Conservation (phyloP, 148 eudicot genomes). For the Dysphania ambrosioides region DNA sequence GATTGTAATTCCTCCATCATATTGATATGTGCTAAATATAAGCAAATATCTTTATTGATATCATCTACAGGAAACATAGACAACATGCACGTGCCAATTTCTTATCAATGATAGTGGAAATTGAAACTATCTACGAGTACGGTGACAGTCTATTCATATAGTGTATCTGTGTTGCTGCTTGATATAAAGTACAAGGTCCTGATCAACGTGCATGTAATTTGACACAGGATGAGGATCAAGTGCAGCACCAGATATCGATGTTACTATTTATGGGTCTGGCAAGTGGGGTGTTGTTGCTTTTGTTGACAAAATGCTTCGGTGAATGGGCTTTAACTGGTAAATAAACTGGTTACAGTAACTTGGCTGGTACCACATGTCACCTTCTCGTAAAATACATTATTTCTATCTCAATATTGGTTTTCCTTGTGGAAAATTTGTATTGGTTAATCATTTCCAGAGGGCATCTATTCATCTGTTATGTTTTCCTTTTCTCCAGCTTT, state of each 20-base stretch:
- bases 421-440: conserved; percentile 10
- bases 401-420: conserved; percentile 2
- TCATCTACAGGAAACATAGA: not conserved
- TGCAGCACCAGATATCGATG: conserved; percentile 80
- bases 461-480: not conserved
- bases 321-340: conserved; percentile 72
- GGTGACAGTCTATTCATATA: not conserved
- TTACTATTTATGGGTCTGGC: conserved; percentile 65
- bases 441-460: not conserved
- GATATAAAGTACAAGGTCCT: not conserved
- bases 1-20: not conserved
- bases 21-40: not conserved
- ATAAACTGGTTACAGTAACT: conserved; percentile 27
- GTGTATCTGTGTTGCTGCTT: not conserved
- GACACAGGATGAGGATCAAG: conserved; percentile 70
- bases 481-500: conserved; percentile 47
- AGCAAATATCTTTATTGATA: not conserved
- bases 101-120: not conserved
- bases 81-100: not conserved
- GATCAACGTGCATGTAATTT: conserved; percentile 9
- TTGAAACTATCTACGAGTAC: not conserved
- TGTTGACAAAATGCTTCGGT: conserved; percentile 58
- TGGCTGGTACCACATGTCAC: conserved; percentile 17
- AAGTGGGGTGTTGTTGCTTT: conserved; percentile 69
- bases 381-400: not conserved